phyloP scores from a whole-genome alignment of 192 early-diverging fungal genomes.

The Mortierella alpina region DNA sequence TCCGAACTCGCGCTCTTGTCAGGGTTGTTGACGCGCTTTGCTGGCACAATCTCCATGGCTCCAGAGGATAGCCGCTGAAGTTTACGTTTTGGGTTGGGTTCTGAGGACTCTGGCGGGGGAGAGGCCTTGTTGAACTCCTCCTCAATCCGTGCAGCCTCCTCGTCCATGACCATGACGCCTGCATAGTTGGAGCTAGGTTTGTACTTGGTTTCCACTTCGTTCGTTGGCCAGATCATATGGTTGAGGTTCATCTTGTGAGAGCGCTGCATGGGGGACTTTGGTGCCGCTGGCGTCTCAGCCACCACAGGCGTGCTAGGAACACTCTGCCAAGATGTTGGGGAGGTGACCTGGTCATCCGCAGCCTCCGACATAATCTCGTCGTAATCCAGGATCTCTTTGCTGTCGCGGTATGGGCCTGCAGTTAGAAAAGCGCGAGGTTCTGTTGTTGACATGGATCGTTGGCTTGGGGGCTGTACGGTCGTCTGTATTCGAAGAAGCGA shows the following conservation, averaged over 20 bases:
- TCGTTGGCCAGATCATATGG: slow-evolving; percentile 54
- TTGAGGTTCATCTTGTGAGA: slow-evolving; percentile 54
- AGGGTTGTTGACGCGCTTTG: slow-evolving; percentile 40
- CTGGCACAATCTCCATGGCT: slow-evolving; percentile 29
- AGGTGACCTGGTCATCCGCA: slow-evolving; percentile 19
- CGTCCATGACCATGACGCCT: slow-evolving; percentile 37
- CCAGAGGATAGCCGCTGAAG: slow-evolving; percentile 46
- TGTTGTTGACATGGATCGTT: slow-evolving; percentile 2
- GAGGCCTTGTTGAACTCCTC: slow-evolving; percentile 53
- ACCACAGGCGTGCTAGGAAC: slow-evolving; percentile 25
- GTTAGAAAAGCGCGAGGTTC: slow-evolving; percentile 19
- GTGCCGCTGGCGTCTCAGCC: not conserved
- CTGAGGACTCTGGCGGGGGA: slow-evolving; percentile 34
- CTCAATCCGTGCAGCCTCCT: slow-evolving; percentile 51
- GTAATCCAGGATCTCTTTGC: slow-evolving; percentile 50
- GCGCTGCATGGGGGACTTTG: slow-evolving; percentile 33
- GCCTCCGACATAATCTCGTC: slow-evolving; percentile 50
- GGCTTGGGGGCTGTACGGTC: slow-evolving; percentile 8
- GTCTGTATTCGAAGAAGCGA: slow-evolving; percentile 21
- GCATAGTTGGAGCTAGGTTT: slow-evolving; percentile 15
- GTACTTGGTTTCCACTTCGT: slow-evolving; percentile 48
- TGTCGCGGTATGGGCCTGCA: slow-evolving; percentile 41
- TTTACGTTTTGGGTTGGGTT: slow-evolving; percentile 50
- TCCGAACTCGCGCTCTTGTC: slow-evolving; percentile 11
- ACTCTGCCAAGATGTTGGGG: slow-evolving; percentile 33